Base-by-base conservation (phyloP, 257 asterid genomes). In the Anisodus tanguticus region DNA sequence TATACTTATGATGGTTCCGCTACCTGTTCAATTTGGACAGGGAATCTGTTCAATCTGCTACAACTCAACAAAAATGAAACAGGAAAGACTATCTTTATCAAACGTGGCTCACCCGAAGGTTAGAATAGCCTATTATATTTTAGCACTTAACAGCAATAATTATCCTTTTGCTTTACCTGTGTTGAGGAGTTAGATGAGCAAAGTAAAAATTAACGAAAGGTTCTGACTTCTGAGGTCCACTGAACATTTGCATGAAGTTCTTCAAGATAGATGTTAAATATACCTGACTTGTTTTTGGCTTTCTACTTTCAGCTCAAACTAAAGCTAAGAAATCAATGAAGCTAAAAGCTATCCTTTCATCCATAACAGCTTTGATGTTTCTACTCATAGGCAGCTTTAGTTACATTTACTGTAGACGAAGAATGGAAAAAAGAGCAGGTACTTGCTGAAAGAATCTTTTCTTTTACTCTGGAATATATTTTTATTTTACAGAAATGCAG, bases 1-100 rank as follows among this genome's bases (percentile, higher is more conserved):
- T 83, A 83, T 58, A 16, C 82, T 58, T 71, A 41, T 31, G 13
- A 82, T 15, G 53, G 12, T 45, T 71, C 10, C 6, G 0, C 16
- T 51, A 13, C 6, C 58, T 82, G 55, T 57, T 82, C 41, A 15
- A 19, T 82, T 51, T 82, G 79, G 84, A 45, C 9, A 2, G 54
- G 8, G 0, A 3, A 15, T 9, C 15, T 82, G 9, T 26, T 47
- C 4, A 31, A 82, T 51, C 35, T 82, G 67, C 66, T 49, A 82
- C 66, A 4, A 10, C 39, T 67, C 80, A 57, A 10, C 45, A 0
- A 9, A 64, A 51, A 16, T 16, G 67, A 22, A 39, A 82, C 53
- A 8, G 55, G 53, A 43, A 9, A 19, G 17, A 66, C 8, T 3
- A 67, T 67, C 5, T 31, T 26, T 9, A 2, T 82, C 26, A 69